phyloP scores from a whole-genome alignment of 169 alveolate species.

The Eimeria sp. region DNA sequence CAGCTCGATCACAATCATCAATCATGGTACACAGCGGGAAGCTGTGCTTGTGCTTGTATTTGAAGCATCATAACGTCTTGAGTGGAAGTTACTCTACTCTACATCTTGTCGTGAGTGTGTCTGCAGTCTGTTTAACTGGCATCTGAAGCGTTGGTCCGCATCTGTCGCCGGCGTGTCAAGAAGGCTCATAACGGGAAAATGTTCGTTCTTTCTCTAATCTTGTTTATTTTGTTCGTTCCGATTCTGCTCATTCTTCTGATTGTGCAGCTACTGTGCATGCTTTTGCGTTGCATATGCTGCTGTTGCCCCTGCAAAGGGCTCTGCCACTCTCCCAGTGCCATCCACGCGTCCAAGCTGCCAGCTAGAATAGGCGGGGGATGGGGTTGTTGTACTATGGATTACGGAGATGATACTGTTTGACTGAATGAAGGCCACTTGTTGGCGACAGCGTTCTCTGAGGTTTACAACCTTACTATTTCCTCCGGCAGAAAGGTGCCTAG shows the following conservation, averaged over 20 bases:
- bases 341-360: conserved; percentile 49
- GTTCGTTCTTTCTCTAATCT: conserved; percentile 30
- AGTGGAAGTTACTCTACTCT: background rate
- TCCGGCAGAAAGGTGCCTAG: background rate
- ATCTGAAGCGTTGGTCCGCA: background rate
- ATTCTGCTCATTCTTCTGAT: background rate
- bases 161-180: background rate
- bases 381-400: conserved; percentile 66
- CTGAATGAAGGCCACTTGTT: background rate
- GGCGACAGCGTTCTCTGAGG: background rate
- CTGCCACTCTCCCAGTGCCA: conserved; percentile 61
- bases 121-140: background rate
- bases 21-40: background rate
- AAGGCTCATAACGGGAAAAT: background rate
- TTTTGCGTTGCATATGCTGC: conserved; percentile 72
- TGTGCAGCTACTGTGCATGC: conserved; percentile 55
- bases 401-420: conserved; percentile 49
- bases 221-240: conserved; percentile 53
- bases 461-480: background rate
- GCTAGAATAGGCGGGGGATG: conserved; percentile 73
- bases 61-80: background rate
- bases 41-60: background rate
- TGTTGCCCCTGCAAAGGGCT: conserved; percentile 66
- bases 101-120: background rate
- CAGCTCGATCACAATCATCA: background rate